phyloP scores from a whole-genome alignment of 2,329 filamentous ascomycete species.

The Ceratocystis huliohia region DNA sequence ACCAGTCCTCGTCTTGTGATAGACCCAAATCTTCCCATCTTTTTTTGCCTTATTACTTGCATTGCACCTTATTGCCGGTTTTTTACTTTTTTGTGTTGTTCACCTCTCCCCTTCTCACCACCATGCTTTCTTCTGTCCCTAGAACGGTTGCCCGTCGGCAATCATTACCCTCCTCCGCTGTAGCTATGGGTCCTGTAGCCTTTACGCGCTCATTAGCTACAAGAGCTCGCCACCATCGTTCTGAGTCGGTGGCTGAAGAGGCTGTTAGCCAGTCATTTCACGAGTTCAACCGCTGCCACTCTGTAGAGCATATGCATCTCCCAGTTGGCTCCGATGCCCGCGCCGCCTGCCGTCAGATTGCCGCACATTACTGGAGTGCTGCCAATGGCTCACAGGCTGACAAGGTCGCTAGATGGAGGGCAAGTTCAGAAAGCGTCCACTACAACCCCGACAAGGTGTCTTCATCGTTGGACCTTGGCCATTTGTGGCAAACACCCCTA shows the following conservation, averaged over 20 bases:
- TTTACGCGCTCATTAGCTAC: conserved; percentile 18
- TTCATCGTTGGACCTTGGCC: conserved; percentile 13
- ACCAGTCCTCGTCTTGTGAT: not conserved
- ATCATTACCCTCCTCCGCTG: conserved; percentile 19
- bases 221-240: conserved; percentile 18
- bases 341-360: conserved; percentile 19
- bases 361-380: conserved; percentile 21
- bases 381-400: conserved; percentile 18
- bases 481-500: conserved; percentile 19
- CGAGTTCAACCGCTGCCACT: conserved; percentile 4
- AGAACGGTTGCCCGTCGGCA: conserved; percentile 19
- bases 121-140: conserved; percentile 18
- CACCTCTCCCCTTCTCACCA: not conserved
- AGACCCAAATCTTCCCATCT: not conserved
- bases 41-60: not conserved
- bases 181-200: conserved; percentile 12
- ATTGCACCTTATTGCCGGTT: not conserved
- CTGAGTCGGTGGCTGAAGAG: conserved; percentile 8
- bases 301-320: conserved; percentile 20
- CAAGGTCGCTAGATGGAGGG: conserved; percentile 19
- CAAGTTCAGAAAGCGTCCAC: conserved; percentile 20
- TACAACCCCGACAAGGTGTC: conserved; percentile 13
- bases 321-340: conserved; percentile 18
- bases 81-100: not conserved
- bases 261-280: conserved; percentile 11